Percentiles rank a stretch among this genome's conserved stretches.
phyloP scores from a whole-genome alignment of 495 filamentous ascomycete genomes.

The Glutinoglossum americanum region DNA sequence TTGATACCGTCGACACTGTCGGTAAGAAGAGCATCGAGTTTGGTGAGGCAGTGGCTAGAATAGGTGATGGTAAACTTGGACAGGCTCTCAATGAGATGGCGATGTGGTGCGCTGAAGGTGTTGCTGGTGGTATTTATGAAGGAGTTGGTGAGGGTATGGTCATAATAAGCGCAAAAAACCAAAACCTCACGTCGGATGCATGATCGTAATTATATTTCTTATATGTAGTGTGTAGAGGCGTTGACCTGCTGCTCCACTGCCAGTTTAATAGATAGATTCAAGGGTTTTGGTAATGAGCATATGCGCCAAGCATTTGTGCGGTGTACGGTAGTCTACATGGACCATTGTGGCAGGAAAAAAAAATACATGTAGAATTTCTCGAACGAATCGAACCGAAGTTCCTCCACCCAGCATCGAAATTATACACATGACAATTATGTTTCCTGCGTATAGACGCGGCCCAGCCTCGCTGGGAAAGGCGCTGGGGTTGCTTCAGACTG shows the following conservation, averaged over 20 bases:
- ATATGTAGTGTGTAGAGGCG: no score
- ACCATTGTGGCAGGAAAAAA: neutral
- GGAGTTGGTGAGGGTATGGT: conserved; percentile 33
- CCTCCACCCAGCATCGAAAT: neutral
- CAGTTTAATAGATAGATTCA: no score
- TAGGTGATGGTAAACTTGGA: conserved; percentile 36
- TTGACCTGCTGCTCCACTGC: no score
- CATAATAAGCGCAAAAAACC: neutral
- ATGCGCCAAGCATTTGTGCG: no score
- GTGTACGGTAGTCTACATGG: neutral
- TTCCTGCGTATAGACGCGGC: neutral
- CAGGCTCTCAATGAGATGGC: conserved; percentile 26
- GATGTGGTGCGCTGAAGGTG: conserved; percentile 34
- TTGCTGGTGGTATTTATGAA: conserved; percentile 41
- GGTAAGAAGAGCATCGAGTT: conserved; percentile 29
- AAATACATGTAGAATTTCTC: neutral
- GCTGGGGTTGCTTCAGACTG: neutral
- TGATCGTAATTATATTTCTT: neutral
- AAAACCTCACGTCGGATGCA: neutral
- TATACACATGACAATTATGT: neutral
- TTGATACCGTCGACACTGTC: conserved; percentile 29
- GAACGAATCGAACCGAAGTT: no score
- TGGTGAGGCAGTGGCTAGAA: conserved; percentile 25
- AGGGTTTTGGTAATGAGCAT: neutral
- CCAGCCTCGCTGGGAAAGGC: neutral